Conservation (phyloP, 148 eudicot genomes). For the Mesembryanthemum crystallinum region DNA sequence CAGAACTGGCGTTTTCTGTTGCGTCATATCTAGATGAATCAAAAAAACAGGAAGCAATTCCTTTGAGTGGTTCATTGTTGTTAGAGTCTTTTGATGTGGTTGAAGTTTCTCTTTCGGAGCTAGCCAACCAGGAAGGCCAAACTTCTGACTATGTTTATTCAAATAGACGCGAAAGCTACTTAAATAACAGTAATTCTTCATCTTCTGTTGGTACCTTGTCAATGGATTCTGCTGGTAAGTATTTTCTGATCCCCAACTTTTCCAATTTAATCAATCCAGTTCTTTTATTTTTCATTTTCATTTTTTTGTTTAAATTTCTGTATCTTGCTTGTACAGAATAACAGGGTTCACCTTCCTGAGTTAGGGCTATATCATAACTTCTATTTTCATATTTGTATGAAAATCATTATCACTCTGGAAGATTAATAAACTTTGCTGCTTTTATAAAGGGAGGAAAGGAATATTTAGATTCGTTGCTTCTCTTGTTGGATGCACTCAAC, state of each 20-base stretch:
- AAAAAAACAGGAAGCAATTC: background rate
- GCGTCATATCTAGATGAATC: background rate
- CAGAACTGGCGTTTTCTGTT: background rate
- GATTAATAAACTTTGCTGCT: background rate
- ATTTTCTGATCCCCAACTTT: background rate
- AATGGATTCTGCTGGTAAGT: background rate
- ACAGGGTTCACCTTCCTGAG: background rate
- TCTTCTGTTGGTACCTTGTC: background rate
- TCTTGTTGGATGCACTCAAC: background rate
- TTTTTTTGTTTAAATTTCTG: background rate
- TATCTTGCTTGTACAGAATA: background rate
- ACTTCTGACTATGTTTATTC: background rate
- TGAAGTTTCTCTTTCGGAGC: background rate
- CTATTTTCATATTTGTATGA: too few relatives aligned
- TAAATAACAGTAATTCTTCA: background rate
- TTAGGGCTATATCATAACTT: too few relatives aligned
- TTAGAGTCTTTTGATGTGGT: background rate
- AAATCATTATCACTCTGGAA: background rate
- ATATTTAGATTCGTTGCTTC: background rate
- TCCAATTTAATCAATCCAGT: background rate
- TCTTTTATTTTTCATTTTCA: background rate
- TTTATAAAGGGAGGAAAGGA: background rate
- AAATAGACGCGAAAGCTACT: background rate
- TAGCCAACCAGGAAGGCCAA: background rate
- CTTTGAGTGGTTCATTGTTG: background rate